Percentiles rank a stretch among this genome's conserved stretches.
Conservation (phyloP, 805 yeast species). For the Ascoidea rubescens region DNA sequence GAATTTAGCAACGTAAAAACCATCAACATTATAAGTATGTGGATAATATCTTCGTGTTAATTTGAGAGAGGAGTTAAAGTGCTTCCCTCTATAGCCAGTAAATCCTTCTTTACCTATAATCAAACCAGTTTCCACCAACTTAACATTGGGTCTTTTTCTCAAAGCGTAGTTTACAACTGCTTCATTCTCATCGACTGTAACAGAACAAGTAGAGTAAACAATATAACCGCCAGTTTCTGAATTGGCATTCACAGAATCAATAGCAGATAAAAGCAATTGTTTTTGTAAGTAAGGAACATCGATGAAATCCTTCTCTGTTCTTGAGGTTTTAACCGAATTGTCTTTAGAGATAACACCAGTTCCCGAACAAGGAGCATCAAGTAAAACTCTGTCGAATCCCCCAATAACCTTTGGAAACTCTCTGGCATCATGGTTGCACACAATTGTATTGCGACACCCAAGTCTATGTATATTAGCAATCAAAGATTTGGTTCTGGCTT, state of each 20-base stretch:
- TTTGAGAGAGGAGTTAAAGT: slow-evolving; percentile 60
- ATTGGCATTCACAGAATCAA: slow-evolving; percentile 91
- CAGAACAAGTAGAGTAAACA: slow-evolving; percentile 96
- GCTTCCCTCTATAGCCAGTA: slow-evolving; percentile 85
- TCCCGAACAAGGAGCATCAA: slow-evolving; percentile 99
- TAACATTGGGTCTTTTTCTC: slow-evolving; percentile 91
- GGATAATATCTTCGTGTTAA: slow-evolving; percentile 95
- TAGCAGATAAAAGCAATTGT: slow-evolving; percentile 85
- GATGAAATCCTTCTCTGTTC: slow-evolving; percentile 93
- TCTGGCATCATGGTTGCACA: slow-evolving; percentile 95
- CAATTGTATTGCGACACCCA: slow-evolving; percentile 93
- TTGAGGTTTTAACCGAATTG: slow-evolving; percentile 80
- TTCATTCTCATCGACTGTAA: slow-evolving; percentile 96
- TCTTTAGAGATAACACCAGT: slow-evolving; percentile 98
- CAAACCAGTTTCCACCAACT: slow-evolving; percentile 82
- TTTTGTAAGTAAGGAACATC: slow-evolving; percentile 95
- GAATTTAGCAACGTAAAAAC: slow-evolving; percentile 95
- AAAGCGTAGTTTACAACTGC: slow-evolving; percentile 97
- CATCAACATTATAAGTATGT: slow-evolving; percentile 96
- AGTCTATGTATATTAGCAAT: slow-evolving; percentile 96
- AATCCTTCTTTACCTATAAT: slow-evolving; percentile 95
- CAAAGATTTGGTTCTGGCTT: slow-evolving; percentile 88
- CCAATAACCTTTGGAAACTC: slow-evolving; percentile 98
- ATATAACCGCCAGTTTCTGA: slow-evolving; percentile 87
- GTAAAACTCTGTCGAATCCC: slow-evolving; percentile 86